Evolutionary conservation across 495 filamentous ascomycete species (phyloP).

Genomic region (Hypoxylon crocopeplum): DNA sequence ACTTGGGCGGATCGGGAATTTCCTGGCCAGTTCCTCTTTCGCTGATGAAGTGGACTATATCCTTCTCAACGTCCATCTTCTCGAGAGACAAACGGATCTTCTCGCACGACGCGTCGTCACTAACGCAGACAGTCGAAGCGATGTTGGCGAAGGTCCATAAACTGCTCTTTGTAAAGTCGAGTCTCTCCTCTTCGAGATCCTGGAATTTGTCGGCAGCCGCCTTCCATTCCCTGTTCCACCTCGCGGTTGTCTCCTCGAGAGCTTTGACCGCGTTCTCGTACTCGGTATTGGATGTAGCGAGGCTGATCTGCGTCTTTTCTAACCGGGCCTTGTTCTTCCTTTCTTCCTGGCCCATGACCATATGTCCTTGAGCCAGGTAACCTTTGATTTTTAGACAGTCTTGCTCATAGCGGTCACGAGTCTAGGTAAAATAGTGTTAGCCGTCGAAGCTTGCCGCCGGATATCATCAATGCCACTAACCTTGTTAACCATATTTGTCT

Average conservation of each 20-base stretch:
- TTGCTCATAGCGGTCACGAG: slow-evolving; percentile 92
- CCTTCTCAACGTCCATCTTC: slow-evolving; percentile 94
- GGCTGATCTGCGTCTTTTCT: slow-evolving; percentile 96
- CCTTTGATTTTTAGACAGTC: slow-evolving; percentile 98
- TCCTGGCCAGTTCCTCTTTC: slow-evolving; percentile 93
- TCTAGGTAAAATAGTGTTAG: slow-evolving; percentile 57
- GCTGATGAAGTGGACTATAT: slow-evolving; percentile 88
- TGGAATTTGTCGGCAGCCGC: slow-evolving; percentile 99
- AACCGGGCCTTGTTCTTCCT: slow-evolving; percentile 98
- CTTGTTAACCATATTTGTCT: slow-evolving; percentile 92
- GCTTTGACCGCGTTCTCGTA: slow-evolving; percentile 92
- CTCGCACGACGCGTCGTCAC: slow-evolving; percentile 96
- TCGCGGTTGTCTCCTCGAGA: slow-evolving; percentile 92
- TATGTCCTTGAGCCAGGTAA: slow-evolving; percentile 97
- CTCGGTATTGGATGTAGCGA: slow-evolving; percentile 87
- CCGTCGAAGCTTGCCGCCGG: neutral
- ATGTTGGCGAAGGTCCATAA: slow-evolving; percentile 98
- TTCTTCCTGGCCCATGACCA: slow-evolving; percentile 99
- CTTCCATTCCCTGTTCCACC: slow-evolving; percentile 99
- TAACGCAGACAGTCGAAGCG: slow-evolving; percentile 97
- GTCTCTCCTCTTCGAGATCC: slow-evolving; percentile 95
- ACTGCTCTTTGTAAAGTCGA: slow-evolving; percentile 97
- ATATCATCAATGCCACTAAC: slow-evolving; percentile 48
- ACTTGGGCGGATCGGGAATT: slow-evolving; percentile 95
- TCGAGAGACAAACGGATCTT: slow-evolving; percentile 95